Conservation (phyloP, 192 early-diverging fungal genomes). For the Backusella sp. region DNA sequence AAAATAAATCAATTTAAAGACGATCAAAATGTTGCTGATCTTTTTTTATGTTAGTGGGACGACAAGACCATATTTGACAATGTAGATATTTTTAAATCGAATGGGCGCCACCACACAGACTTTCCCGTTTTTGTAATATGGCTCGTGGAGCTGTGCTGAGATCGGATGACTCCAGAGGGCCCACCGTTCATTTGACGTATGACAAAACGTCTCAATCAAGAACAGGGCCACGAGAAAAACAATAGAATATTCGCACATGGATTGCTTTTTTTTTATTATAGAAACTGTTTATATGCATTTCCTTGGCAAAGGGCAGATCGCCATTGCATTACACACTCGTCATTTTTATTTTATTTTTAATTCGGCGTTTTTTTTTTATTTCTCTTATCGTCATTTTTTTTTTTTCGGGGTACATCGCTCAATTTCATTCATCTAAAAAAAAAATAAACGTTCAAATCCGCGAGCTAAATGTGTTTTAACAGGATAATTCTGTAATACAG, state of each 20-base stretch:
- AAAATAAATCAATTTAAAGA: slow-evolving; percentile 18
- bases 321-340: not conserved
- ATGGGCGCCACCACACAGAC: slow-evolving; percentile 15
- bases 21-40: slow-evolving; percentile 7
- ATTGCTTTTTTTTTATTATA: not conserved
- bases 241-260: not conserved
- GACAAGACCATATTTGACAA: not conserved
- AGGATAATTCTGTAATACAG: slow-evolving; percentile 9
- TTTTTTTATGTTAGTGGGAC: slow-evolving; percentile 7
- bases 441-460: not conserved
- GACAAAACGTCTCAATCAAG: not conserved
- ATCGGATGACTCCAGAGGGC: slow-evolving; percentile 3
- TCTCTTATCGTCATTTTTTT: not conserved
- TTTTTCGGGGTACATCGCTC: not conserved
- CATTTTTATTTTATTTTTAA: not conserved
- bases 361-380: not conserved
- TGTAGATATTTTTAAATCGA: slow-evolving; percentile 21
- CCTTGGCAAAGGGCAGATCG: not conserved
- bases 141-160: slow-evolving; percentile 7
- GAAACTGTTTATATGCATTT: not conserved
- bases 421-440: not conserved
- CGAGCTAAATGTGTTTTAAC: slow-evolving; percentile 6
- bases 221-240: slow-evolving; percentile 3
- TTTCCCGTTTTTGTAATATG: slow-evolving; percentile 7
- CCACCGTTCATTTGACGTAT: not conserved